Conservation (phyloP, 228 moss, liverwort and hornwort species). For the Sphagnum magellanicum region DNA sequence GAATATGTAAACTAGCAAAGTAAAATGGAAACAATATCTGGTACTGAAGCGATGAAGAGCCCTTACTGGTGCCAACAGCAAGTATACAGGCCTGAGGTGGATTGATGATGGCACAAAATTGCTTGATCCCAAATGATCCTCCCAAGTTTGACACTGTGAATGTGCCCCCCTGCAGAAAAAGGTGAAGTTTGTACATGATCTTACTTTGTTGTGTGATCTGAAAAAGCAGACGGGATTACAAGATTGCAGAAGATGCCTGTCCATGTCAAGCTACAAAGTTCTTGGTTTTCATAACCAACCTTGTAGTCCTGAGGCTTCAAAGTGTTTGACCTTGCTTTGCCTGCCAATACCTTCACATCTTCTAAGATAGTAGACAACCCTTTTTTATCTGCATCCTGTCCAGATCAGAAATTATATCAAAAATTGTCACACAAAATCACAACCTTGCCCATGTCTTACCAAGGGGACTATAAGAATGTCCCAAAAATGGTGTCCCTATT, state of each 20-base stretch:
- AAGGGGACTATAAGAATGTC: too few relatives aligned
- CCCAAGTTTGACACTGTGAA: slow-evolving; percentile 84
- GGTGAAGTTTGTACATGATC: too few relatives aligned
- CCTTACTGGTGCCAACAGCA: slow-evolving; percentile 83
- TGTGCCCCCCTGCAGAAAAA: slow-evolving; percentile 64
- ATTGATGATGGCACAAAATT: slow-evolving; percentile 91
- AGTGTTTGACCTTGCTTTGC: slow-evolving; percentile 71
- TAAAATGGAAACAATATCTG: too few relatives aligned
- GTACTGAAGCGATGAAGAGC: too few relatives aligned
- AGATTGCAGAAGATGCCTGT: too few relatives aligned
- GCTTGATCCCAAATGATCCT: slow-evolving; percentile 81
- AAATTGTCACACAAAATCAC: too few relatives aligned
- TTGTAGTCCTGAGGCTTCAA: slow-evolving; percentile 80
- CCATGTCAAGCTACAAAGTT: too few relatives aligned
- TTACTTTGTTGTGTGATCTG: too few relatives aligned
- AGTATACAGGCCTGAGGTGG: slow-evolving; percentile 90
- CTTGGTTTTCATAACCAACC: slow-evolving; percentile 14
- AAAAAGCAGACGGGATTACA: too few relatives aligned
- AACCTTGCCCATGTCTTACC: too few relatives aligned
- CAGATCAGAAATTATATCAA: background rate
- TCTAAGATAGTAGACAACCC: slow-evolving; percentile 78
- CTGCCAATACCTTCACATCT: slow-evolving; percentile 69
- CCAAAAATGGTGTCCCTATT: too few relatives aligned
- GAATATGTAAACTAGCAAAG: too few relatives aligned
- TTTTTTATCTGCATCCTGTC: slow-evolving; percentile 89